Evolutionary conservation across 305 asterid species (phyloP).

Genomic region (Fraxinus paxiana): DNA sequence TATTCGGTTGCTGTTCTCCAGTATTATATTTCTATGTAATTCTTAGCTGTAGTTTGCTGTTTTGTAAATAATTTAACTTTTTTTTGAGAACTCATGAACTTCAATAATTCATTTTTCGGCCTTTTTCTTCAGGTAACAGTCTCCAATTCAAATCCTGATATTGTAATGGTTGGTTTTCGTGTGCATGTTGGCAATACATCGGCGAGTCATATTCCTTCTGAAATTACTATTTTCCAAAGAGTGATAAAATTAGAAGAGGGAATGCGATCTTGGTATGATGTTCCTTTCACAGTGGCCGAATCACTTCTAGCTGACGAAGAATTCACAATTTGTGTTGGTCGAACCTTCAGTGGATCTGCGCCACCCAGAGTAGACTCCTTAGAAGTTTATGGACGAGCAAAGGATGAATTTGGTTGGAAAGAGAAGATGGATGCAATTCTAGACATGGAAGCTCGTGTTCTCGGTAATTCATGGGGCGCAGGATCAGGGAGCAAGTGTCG

Average conservation of each 20-base stretch:
- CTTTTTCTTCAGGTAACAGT: constrained; percentile 63
- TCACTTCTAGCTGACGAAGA: constrained; percentile 98
- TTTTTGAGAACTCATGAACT: constrained; percentile 13
- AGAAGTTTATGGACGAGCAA: constrained; percentile 95
- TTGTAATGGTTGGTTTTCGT: constrained; percentile 95
- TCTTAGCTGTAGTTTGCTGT: neutral
- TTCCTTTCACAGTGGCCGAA: constrained; percentile 95
- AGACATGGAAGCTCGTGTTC: constrained; percentile 87
- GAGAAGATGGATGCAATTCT: constrained; percentile 96
- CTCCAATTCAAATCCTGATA: constrained; percentile 91
- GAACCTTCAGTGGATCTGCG: constrained; percentile 79
- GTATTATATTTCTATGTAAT: neutral
- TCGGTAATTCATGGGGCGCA: constrained; percentile 65
- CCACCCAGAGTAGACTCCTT: constrained; percentile 86
- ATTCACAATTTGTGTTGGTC: constrained; percentile 72
- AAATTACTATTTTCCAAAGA: constrained; percentile 80
- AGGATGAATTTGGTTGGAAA: constrained; percentile 99
- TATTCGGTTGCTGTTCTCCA: neutral
- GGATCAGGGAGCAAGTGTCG: constrained; percentile 72
- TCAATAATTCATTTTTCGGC: constrained; percentile 21
- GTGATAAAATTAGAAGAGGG: constrained; percentile 88
- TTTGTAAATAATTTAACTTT: constrained; percentile 7
- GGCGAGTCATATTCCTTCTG: constrained; percentile 88
- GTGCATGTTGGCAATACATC: constrained; percentile 92
- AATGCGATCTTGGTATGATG: constrained; percentile 98